Percentiles rank a stretch among this genome's conserved stretches.
Conservation (phyloP, 2,329 filamentous ascomycete species). For the Penicillium oxalicum region DNA sequence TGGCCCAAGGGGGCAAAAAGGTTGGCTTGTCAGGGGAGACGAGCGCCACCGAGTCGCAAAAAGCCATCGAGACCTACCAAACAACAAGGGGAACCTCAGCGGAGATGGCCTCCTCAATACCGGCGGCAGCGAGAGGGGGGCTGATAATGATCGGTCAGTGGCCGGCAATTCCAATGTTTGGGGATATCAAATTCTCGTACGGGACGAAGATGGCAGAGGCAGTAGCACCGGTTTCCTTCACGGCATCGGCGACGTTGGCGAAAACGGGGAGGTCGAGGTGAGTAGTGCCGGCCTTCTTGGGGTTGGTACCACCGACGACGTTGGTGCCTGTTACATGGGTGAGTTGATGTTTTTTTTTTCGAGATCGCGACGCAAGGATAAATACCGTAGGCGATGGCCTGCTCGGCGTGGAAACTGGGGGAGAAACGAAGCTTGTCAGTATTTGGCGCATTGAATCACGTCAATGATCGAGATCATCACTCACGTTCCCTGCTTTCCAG, state of each 20-base stretch:
- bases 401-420: constrained; percentile 85
- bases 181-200: constrained; percentile 45
- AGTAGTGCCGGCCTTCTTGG: constrained; percentile 89
- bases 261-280: constrained; percentile 94
- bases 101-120: constrained; percentile 92
- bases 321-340: constrained; percentile 66
- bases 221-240: constrained; percentile 83
- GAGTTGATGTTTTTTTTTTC: constrained; percentile 11
- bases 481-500: constrained; percentile 91
- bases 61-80: constrained; percentile 50
- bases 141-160: constrained; percentile 44
- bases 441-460: constrained; percentile 27
- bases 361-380: constrained; percentile 16
- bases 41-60: neutral
- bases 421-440: constrained; percentile 12
- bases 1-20: neutral
- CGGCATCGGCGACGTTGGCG: constrained; percentile 76
- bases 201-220: constrained; percentile 96
- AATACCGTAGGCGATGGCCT: constrained; percentile 97
- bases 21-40: constrained; percentile 2
- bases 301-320: constrained; percentile 96
- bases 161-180: neutral
- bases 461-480: constrained; percentile 35
- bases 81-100: constrained; percentile 94
- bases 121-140: constrained; percentile 81